Percentiles rank a stretch among this genome's conserved stretches.
Conservation (phyloP, 2,329 filamentous ascomycete genomes). For the Colletotrichum magnum region DNA sequence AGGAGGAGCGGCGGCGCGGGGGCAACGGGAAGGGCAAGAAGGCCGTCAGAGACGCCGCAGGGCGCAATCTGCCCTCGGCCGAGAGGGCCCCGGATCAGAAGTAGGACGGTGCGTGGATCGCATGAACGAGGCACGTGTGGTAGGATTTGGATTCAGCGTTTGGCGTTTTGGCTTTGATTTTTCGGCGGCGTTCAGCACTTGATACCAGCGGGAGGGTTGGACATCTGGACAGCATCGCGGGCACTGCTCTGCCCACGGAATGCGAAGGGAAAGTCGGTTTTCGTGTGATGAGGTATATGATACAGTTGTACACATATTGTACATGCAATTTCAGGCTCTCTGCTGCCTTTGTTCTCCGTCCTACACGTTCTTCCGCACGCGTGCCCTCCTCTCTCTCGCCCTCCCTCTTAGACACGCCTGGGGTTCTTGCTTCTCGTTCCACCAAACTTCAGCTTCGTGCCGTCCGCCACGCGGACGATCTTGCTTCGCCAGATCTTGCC, state of each 20-base stretch:
- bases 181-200: constrained; percentile 35
- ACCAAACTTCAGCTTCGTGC: constrained; percentile 94
- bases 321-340: constrained; percentile 45
- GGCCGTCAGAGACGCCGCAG: constrained; percentile 63
- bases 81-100: constrained; percentile 62
- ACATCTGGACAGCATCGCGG: constrained; percentile 28
- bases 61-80: constrained; percentile 65
- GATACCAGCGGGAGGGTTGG: constrained; percentile 37
- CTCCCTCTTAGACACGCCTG: constrained; percentile 75
- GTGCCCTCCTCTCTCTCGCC: neutral
- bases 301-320: constrained; percentile 54
- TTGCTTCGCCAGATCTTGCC: constrained; percentile 81
- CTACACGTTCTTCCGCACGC: neutral
- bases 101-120: neutral
- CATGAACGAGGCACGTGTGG: neutral
- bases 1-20: constrained; percentile 59
- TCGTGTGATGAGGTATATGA: constrained; percentile 45
- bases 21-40: constrained; percentile 61
- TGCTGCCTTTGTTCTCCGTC: neutral
- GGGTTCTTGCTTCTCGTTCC: constrained; percentile 88
- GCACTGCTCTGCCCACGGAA: constrained; percentile 10
- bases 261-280: constrained; percentile 34
- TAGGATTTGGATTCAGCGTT: constrained; percentile 20
- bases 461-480: constrained; percentile 86
- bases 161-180: constrained; percentile 5